These are phyloP conservation scores for Penicillium sp. DNA, from an alignment of 2,329 filamentous ascomycete genomes.

Conservation along the genomic window DNA sequence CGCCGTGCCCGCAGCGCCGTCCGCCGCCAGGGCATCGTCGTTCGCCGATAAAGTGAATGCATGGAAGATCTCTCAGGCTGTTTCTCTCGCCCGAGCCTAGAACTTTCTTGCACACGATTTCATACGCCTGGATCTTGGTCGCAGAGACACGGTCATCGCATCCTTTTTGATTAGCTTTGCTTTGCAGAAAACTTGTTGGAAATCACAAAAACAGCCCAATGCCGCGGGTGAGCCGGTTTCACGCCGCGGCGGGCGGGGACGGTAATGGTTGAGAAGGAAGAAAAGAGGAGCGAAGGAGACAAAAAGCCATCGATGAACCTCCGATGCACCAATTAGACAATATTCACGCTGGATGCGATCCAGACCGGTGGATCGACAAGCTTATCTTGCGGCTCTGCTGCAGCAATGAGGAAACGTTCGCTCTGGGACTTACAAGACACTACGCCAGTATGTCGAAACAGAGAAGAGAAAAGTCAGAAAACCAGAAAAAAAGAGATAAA, in stretches of 20 bases:
- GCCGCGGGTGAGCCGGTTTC: slow-evolving; percentile 19
- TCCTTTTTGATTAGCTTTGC: slow-evolving; percentile 13
- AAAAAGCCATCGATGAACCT: slow-evolving; percentile 16
- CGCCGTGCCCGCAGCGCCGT: slow-evolving; percentile 31
- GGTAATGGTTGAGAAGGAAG: slow-evolving; percentile 6
- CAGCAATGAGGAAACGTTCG: slow-evolving; percentile 16
- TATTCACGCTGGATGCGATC: slow-evolving; percentile 7
- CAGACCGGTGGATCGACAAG: slow-evolving; percentile 15
- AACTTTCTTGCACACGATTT: slow-evolving; percentile 4
- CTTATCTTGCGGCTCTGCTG: slow-evolving; percentile 15
- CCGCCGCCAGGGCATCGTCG: slow-evolving; percentile 37
- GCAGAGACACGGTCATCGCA: slow-evolving; percentile 12
- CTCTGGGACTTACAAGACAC: slow-evolving; percentile 5
- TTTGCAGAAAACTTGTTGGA: slow-evolving; percentile 6
- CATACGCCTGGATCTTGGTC: slow-evolving; percentile 10
- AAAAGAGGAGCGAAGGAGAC: slow-evolving; percentile 5
- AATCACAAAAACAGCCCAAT: slow-evolving; percentile 13
- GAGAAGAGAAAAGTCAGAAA: too few relatives aligned
- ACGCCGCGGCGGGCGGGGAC: slow-evolving; percentile 15
- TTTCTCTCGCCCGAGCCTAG: neutral
- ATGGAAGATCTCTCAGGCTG: neutral
- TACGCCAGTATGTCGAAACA: neutral
- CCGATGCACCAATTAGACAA: slow-evolving; percentile 17
- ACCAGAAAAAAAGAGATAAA: too few relatives aligned
- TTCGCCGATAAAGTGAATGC: slow-evolving; percentile 31